Conservation (phyloP, 371 early-diverging fungal species). For the Neoconidiobolus thromboides region DNA sequence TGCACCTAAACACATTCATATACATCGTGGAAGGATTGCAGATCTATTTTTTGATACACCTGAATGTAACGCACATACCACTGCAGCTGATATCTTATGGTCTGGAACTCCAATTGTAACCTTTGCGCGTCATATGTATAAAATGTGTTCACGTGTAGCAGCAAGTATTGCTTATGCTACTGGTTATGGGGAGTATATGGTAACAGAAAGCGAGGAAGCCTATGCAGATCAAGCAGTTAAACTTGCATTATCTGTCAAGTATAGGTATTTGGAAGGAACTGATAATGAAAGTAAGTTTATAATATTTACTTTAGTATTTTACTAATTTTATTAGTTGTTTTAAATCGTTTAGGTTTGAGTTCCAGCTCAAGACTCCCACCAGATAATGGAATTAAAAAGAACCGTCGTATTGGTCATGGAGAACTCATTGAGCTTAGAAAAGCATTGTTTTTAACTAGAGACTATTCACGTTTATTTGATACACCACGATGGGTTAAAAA, state of each 20-base stretch:
- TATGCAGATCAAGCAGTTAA: slow-evolving; percentile 63
- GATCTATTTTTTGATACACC: slow-evolving; percentile 85
- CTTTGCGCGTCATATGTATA: slow-evolving; percentile 71
- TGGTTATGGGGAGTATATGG: slow-evolving; percentile 65
- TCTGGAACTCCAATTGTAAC: slow-evolving; percentile 84
- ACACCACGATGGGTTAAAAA: slow-evolving; percentile 74
- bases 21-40: slow-evolving; percentile 80
- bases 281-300: slow-evolving; percentile 19
- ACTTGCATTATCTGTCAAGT: slow-evolving; percentile 22
- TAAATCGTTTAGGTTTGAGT: slow-evolving; percentile 3
- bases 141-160: slow-evolving; percentile 81
- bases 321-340: slow-evolving; percentile 1
- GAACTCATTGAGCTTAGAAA: slow-evolving; percentile 44
- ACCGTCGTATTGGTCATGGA: slow-evolving; percentile 30
- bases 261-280: slow-evolving; percentile 4
- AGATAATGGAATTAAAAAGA: neutral
- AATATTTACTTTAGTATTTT: slow-evolving; percentile 1
- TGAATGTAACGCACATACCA: slow-evolving; percentile 90
- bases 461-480: slow-evolving; percentile 61
- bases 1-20: slow-evolving; percentile 80
- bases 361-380: neutral
- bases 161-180: slow-evolving; percentile 74
- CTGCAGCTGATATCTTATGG: slow-evolving; percentile 86
- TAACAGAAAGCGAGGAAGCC: slow-evolving; percentile 47
- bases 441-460: slow-evolving; percentile 53